phyloP scores from a whole-genome alignment of 1,284 basidiomycete species.

The Ceratobasidium sp. region DNA sequence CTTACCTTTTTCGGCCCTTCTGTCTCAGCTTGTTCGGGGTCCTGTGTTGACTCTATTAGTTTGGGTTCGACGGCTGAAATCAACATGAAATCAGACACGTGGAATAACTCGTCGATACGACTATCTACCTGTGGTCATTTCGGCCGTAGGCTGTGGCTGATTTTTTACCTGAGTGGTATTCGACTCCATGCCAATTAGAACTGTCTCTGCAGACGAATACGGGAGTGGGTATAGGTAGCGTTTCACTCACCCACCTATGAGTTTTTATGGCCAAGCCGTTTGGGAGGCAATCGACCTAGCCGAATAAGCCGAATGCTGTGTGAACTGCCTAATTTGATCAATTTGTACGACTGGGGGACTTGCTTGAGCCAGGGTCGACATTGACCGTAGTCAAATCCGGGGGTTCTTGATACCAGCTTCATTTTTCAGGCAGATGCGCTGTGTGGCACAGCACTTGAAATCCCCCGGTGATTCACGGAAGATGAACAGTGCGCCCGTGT shows the following conservation, averaged over 20 bases:
- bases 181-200: neutral
- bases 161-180: neutral
- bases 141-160: conserved; percentile 1
- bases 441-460: neutral
- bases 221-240: neutral
- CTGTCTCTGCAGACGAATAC: too few relatives aligned
- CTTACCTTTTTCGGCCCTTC: neutral
- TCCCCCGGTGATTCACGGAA: too few relatives aligned
- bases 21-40: neutral
- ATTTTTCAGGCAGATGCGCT: neutral
- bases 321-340: too few relatives aligned
- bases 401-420: neutral
- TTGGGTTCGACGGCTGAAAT: neutral
- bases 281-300: neutral
- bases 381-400: neutral
- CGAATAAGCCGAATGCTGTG: neutral
- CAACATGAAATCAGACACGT: neutral
- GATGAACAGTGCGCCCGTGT: too few relatives aligned
- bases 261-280: too few relatives aligned
- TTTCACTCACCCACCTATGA: too few relatives aligned
- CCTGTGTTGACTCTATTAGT: neutral
- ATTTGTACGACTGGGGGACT: too few relatives aligned
- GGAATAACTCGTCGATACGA: neutral
- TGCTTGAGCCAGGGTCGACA: neutral
- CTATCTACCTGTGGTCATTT: conserved; percentile 9